phyloP scores from a whole-genome alignment of 2,329 filamentous ascomycete genomes.

The Emergomyces africanus region DNA sequence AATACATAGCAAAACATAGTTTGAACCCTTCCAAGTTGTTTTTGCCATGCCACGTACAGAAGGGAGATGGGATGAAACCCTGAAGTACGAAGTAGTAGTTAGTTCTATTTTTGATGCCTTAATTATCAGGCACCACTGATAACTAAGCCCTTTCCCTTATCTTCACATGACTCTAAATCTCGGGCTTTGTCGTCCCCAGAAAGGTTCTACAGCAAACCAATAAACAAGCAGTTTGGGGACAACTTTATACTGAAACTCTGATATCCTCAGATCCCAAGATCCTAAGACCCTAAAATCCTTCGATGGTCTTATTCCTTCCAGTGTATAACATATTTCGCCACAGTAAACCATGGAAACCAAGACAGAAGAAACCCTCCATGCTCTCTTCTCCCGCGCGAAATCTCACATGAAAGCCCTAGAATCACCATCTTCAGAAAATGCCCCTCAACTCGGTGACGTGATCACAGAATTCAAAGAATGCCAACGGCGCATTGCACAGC shows the following conservation, averaged over 20 bases:
- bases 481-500: conserved; percentile 51
- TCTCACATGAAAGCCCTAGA: conserved; percentile 46
- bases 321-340: neutral
- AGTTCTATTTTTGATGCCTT: too few species aligned
- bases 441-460: conserved; percentile 49
- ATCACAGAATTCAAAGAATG: conserved; percentile 63
- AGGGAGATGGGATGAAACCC: too few species aligned
- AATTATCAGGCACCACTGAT: neutral
- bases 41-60: neutral
- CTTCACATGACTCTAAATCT: conserved; percentile 2
- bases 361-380: conserved; percentile 42
- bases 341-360: conserved; percentile 22
- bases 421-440: conserved; percentile 43
- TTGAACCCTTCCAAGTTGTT: neutral
- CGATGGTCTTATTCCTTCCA: neutral
- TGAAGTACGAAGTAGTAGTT: too few species aligned
- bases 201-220: too few species aligned
- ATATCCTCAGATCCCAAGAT: neutral
- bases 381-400: conserved; percentile 44
- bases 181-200: too few species aligned
- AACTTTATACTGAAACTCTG: too few species aligned
- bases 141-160: neutral
- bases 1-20: neutral
- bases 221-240: too few species aligned
- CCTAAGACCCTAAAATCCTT: neutral